These are phyloP conservation scores for Sporisorium scitamineum DNA, from an alignment of 1,284 basidiomycete species.

Conservation along the genomic window DNA sequence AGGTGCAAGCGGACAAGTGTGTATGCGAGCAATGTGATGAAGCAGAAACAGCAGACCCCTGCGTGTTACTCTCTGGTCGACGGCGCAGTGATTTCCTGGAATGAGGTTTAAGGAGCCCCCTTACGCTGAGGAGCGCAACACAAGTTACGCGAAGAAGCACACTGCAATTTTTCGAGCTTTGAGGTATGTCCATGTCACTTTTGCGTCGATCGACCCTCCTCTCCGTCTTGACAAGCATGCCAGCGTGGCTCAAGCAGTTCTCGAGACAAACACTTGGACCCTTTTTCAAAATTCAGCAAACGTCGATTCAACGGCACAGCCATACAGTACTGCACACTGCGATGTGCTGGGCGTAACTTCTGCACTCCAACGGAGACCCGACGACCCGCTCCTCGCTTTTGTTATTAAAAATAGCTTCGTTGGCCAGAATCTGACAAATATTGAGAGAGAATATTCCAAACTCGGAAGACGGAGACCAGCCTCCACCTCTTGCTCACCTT, in stretches of 20 bases:
- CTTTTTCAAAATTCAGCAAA: background rate
- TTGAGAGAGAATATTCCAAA: background rate
- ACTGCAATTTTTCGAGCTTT: background rate
- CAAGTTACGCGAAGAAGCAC: conserved; percentile 3
- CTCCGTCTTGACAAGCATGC: background rate
- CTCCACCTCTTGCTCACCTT: conserved; percentile 14
- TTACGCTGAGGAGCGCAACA: background rate
- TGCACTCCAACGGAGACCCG: background rate
- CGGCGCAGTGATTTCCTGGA: conserved; percentile 2
- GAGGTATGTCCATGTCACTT: too few species aligned
- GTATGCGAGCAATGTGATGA: background rate
- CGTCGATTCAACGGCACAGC: background rate
- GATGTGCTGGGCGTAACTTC: background rate
- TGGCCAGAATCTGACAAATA: conserved; percentile 7
- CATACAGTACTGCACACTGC: background rate
- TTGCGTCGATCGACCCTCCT: background rate
- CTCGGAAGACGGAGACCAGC: conserved; percentile 20
- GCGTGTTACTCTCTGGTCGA: background rate
- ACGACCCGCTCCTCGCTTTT: background rate
- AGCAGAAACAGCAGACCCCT: background rate
- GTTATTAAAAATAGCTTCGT: background rate
- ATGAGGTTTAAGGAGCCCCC: background rate
- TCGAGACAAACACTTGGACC: background rate
- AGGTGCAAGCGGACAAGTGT: background rate
- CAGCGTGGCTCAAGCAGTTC: background rate